Evolutionary conservation across 495 filamentous ascomycete genomes (phyloP).

Genomic region (Aspergillus baeticus): DNA sequence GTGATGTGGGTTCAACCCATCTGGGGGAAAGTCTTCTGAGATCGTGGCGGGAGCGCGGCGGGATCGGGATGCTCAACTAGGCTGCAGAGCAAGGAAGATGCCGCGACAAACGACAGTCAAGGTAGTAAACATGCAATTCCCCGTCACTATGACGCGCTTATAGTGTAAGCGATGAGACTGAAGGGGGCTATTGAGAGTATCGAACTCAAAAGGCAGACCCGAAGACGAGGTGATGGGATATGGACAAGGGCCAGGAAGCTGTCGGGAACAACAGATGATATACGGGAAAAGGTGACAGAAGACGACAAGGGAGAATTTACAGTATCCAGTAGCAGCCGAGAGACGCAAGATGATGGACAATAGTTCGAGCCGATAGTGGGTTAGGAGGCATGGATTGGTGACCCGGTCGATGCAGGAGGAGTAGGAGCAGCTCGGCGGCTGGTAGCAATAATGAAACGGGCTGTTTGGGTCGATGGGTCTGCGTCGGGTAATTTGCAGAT

Average conservation of each 20-base stretch:
- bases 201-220: constrained; percentile 11
- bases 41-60: constrained; percentile 16
- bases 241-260: not conserved
- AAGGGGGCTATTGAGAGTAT: not conserved
- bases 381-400: constrained; percentile 13
- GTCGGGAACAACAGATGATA: not conserved
- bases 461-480: constrained; percentile 8
- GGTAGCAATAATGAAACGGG: not conserved
- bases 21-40: constrained; percentile 10
- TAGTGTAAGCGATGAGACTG: constrained; percentile 10
- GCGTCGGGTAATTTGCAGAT: constrained; percentile 7
- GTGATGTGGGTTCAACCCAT: constrained; percentile 20
- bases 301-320: constrained; percentile 8
- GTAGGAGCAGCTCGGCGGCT: not conserved
- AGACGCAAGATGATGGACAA: constrained; percentile 4
- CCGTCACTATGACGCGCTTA: constrained; percentile 11
- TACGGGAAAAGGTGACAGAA: constrained; percentile 3
- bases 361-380: not conserved
- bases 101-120: constrained; percentile 8
- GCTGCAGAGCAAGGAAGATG: constrained; percentile 18
- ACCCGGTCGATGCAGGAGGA: constrained; percentile 9
- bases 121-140: constrained; percentile 12
- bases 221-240: not conserved
- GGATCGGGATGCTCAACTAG: constrained; percentile 16
- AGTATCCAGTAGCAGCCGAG: constrained; percentile 4